Conservation (phyloP, 1,139 yeast genomes). For the Arxiozyma slooffiae region DNA sequence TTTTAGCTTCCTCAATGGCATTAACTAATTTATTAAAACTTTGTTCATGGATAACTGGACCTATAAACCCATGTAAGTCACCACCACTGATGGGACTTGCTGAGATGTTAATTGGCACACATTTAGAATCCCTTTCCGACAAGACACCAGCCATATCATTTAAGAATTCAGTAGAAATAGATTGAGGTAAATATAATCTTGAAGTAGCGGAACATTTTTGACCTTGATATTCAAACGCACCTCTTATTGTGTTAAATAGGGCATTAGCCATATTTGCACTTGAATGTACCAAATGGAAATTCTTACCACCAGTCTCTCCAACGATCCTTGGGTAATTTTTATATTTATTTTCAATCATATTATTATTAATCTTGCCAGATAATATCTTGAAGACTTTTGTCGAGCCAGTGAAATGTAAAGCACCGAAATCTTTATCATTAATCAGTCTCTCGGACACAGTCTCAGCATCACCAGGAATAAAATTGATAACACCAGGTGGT, state of each 20-base stretch:
- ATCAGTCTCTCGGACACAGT: conserved; percentile 64
- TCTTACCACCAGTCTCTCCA: conserved; percentile 98
- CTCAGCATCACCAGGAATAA: conserved; percentile 84
- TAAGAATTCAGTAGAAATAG: conserved; percentile 72
- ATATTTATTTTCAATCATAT: conserved; percentile 61
- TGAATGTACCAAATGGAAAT: conserved; percentile 81
- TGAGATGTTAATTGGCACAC: conserved; percentile 59
- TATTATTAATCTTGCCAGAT: conserved; percentile 67
- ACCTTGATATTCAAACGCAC: conserved; percentile 95
- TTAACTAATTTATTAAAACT: conserved; percentile 67
- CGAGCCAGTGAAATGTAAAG: conserved; percentile 95
- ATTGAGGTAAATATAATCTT: conserved; percentile 67
- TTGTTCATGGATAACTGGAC: conserved; percentile 89
- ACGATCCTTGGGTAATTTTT: conserved; percentile 90
- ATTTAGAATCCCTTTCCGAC: conserved; percentile 24
- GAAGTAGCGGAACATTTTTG: conserved; percentile 93
- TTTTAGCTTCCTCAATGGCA: conserved; percentile 61
- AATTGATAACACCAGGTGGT: conserved; percentile 88
- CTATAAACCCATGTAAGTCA: conserved; percentile 59
- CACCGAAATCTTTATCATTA: conserved; percentile 59
- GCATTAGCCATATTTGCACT: conserved; percentile 69
- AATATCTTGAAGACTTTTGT: conserved; percentile 75
- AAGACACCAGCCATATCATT: conserved; percentile 36
- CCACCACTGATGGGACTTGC: conserved; percentile 33
- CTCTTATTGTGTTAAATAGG: conserved; percentile 79